Conservation (phyloP, 306 rosid species). For the Prunus armeniaca region DNA sequence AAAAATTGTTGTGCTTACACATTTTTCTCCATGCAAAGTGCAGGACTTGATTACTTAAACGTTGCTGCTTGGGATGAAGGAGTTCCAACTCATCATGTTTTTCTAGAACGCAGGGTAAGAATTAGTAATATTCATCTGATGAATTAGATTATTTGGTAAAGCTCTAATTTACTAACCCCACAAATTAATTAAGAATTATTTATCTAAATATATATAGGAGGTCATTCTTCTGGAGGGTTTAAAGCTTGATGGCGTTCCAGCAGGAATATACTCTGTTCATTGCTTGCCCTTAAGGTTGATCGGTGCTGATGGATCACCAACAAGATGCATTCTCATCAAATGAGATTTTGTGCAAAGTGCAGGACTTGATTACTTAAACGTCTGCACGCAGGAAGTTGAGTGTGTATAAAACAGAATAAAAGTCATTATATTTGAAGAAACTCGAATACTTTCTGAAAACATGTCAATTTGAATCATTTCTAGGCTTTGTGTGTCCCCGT, state of each 20-base stretch:
- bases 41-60: constrained; percentile 49
- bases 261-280: constrained; percentile 67
- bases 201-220: constrained; percentile 36
- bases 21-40: not conserved
- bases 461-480: too few relatives aligned
- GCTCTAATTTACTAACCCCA: too few relatives aligned
- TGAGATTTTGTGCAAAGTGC: not conserved
- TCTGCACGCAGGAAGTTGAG: too few relatives aligned
- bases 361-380: too few relatives aligned
- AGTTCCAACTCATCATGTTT: constrained; percentile 36
- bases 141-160: too few relatives aligned
- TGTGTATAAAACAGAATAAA: too few relatives aligned
- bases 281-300: constrained; percentile 80
- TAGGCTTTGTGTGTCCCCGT: too few relatives aligned
- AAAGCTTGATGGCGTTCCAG: constrained; percentile 63
- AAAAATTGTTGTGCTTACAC: constrained; percentile 36
- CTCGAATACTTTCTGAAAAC: too few relatives aligned
- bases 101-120: constrained; percentile 31
- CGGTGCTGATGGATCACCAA: constrained; percentile 89
- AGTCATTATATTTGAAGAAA: too few relatives aligned
- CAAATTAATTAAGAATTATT: too few relatives aligned
- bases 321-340: constrained; percentile 62
- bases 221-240: constrained; percentile 77
- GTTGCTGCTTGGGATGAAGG: constrained; percentile 43
- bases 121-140: not conserved